A percentile compares a stretch with the other conserved stretches of the same genome.
phyloP scores from a whole-genome alignment of 768 basidiomycete species.

The Phlebiopsis gigantea region DNA sequence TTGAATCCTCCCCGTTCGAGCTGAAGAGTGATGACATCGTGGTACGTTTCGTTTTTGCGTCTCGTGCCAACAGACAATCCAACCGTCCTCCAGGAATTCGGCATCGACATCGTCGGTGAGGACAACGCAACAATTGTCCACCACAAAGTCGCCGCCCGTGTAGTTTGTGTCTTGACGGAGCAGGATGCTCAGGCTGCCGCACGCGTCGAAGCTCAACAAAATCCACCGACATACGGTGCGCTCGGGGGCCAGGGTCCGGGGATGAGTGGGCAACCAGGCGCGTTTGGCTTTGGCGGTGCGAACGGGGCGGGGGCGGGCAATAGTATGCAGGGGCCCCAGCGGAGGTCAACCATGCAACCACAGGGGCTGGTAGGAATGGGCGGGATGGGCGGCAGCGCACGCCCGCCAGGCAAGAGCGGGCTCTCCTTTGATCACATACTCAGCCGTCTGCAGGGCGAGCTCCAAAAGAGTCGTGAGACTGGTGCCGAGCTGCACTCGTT shows the following conservation, averaged over 20 bases:
- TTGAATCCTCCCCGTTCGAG: constrained; percentile 90
- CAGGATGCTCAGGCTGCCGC: constrained; percentile 78
- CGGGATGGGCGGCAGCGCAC: constrained; percentile 68
- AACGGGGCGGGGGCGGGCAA: constrained; percentile 20
- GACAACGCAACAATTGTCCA: constrained; percentile 98
- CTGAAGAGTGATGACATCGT: constrained; percentile 95
- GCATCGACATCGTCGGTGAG: constrained; percentile 97
- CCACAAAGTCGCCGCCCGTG: constrained; percentile 96
- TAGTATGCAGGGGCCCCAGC: constrained; percentile 33
- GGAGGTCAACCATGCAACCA: constrained; percentile 52
- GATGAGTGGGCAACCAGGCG: constrained; percentile 33
- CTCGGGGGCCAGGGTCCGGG: constrained; percentile 29
- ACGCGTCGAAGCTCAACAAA: constrained; percentile 64
- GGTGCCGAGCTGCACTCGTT: constrained; percentile 79
- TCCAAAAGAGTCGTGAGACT: constrained; percentile 94
- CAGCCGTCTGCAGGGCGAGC: constrained; percentile 81
- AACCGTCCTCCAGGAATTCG: constrained; percentile 73
- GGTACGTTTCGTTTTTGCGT: constrained; percentile 44
- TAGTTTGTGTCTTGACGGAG: constrained; percentile 81
- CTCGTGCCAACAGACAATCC: constrained; percentile 2
- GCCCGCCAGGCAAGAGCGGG: constrained; percentile 76
- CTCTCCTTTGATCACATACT: constrained; percentile 91
- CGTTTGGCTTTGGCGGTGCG: constrained; percentile 39
- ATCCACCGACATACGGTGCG: constrained; percentile 25
- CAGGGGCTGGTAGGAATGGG: constrained; percentile 68